Percentiles rank a stretch among this genome's conserved stretches.
Evolutionary conservation across 2,329 filamentous ascomycete species (phyloP).

Genomic region (Aspergillus spinulosporus): DNA sequence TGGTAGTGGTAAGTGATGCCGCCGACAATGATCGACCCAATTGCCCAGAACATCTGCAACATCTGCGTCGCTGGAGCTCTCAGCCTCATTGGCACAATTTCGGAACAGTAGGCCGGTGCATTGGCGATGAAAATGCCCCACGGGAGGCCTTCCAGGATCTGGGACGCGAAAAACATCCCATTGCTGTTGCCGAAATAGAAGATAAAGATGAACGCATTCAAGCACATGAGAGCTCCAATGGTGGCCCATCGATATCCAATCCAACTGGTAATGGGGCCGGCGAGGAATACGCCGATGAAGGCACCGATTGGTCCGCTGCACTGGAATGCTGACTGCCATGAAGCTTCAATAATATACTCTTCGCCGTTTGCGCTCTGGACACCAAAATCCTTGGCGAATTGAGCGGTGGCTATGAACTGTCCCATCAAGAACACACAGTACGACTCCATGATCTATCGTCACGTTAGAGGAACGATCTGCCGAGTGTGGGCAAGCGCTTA

Average conservation of each 20-base stretch:
- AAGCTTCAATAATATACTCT: constrained; percentile 48
- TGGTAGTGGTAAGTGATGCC: constrained; percentile 59
- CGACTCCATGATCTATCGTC: constrained; percentile 61
- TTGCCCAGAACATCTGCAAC: constrained; percentile 67
- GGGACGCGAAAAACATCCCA: constrained; percentile 52
- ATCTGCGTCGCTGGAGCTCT: constrained; percentile 61
- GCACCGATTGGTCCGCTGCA: constrained; percentile 55
- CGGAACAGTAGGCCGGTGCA: constrained; percentile 62
- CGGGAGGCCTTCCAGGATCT: constrained; percentile 62
- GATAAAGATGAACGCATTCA: constrained; percentile 55
- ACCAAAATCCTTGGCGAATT: constrained; percentile 53
- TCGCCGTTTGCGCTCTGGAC: constrained; percentile 31
- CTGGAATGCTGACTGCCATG: constrained; percentile 62
- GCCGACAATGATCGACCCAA: constrained; percentile 62
- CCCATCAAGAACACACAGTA: constrained; percentile 64
- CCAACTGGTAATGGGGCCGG: constrained; percentile 56
- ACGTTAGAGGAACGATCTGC: constrained; percentile 24
- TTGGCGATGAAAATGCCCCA: constrained; percentile 69
- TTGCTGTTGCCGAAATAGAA: constrained; percentile 51
- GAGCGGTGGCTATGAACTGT: constrained; percentile 56
- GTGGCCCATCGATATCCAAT: constrained; percentile 64
- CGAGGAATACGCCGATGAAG: constrained; percentile 52
- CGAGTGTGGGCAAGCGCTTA: constrained; percentile 37
- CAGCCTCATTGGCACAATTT: constrained; percentile 61
- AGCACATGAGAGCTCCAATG: constrained; percentile 50